A percentile compares a stretch with the other conserved stretches of the same genome.
Evolutionary conservation across 192 early-diverging fungal species (phyloP).

Genomic region (Podila minutissima): DNA sequence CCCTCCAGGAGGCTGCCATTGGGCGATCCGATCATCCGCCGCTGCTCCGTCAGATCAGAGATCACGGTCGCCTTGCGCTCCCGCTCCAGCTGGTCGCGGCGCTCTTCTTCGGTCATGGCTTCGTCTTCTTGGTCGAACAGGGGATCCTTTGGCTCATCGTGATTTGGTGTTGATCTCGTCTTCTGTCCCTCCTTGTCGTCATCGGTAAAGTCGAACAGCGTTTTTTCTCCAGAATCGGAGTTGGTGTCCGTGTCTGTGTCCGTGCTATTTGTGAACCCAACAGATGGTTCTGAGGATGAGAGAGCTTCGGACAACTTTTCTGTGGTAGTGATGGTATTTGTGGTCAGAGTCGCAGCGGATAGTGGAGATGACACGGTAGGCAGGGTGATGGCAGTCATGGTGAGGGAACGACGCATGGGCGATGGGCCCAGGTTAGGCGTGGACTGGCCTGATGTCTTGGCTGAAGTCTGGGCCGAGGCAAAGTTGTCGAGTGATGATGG

Average conservation of each 20-base stretch:
- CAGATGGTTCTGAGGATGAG: too few species aligned
- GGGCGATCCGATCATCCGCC: slow-evolving; percentile 42
- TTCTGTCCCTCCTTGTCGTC: background rate
- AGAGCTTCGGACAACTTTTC: background rate
- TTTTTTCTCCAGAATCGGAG: background rate
- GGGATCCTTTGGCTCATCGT: background rate
- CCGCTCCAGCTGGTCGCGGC: slow-evolving; percentile 28
- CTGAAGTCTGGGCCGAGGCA: slow-evolving; percentile 49
- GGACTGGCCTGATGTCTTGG: slow-evolving; percentile 30
- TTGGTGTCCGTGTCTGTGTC: background rate
- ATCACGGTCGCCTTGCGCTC: slow-evolving; percentile 26
- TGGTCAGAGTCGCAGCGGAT: background rate
- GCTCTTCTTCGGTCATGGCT: slow-evolving; percentile 35
- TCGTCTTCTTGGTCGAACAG: slow-evolving; percentile 29
- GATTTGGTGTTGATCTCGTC: background rate
- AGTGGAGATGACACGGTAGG: background rate
- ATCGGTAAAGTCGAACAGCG: slow-evolving; percentile 13
- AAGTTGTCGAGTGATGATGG: slow-evolving; percentile 47
- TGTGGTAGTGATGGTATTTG: background rate
- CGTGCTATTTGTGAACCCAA: background rate
- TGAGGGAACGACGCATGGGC: background rate
- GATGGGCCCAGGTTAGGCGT: slow-evolving; percentile 18
- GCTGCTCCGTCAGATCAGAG: slow-evolving; percentile 30
- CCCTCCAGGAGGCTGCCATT: slow-evolving; percentile 27
- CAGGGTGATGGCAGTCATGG: slow-evolving; percentile 7